Percentiles rank a stretch among this genome's conserved stretches.
Conservation (phyloP, 495 filamentous ascomycete species). For the Annulohypoxylon nitens region DNA sequence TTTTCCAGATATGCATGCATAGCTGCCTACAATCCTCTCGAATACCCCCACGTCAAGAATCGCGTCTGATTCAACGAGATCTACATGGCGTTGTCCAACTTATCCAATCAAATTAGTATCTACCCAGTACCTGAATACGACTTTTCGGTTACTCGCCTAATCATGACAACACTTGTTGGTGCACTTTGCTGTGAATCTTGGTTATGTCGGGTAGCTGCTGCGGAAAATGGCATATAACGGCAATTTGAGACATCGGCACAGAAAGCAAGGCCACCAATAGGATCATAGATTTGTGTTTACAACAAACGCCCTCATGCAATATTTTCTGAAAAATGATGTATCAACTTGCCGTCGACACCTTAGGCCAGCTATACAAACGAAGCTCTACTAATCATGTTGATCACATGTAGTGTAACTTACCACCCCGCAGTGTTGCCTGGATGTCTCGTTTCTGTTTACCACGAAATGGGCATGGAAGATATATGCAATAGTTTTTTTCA, state of each 20-base stretch:
- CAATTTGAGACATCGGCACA: background rate
- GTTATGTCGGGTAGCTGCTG: background rate
- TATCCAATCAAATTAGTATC: background rate
- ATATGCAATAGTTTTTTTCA: background rate
- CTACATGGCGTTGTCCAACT: background rate
- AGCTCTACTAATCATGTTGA: background rate
- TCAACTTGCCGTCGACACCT: background rate
- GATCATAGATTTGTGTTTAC: background rate
- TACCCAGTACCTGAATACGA: background rate
- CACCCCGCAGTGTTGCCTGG: background rate
- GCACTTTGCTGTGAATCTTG: background rate
- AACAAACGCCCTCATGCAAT: background rate
- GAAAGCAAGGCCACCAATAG: background rate
- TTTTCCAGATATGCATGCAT: background rate
- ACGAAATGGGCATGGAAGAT: background rate
- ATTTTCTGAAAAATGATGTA: background rate
- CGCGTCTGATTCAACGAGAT: background rate
- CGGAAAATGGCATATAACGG: background rate
- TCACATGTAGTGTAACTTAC: background rate
- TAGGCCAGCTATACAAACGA: background rate
- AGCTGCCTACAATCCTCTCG: background rate
- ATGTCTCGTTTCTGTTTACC: background rate
- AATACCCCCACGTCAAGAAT: background rate
- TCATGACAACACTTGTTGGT: background rate
- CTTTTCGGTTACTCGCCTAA: background rate